phyloP scores from a whole-genome alignment of 495 filamentous ascomycete genomes.

The Hypoxylon perforatum region DNA sequence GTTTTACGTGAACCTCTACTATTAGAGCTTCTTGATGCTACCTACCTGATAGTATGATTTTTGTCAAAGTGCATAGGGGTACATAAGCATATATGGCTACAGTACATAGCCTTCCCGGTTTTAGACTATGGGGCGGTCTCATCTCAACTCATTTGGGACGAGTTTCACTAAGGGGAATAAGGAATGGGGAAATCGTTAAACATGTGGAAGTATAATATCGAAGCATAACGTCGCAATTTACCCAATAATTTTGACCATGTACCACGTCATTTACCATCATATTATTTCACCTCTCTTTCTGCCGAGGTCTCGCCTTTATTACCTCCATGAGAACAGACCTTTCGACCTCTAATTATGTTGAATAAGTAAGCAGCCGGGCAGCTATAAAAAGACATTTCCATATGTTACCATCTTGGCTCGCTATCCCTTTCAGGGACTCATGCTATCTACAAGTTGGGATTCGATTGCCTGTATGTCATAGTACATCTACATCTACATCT shows the following conservation, averaged over 20 bases:
- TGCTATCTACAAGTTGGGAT: not conserved
- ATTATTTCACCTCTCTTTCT: too few species aligned
- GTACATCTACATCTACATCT: constrained; percentile 14
- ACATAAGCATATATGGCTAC: too few species aligned
- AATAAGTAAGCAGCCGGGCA: not conserved
- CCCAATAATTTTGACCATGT: not conserved
- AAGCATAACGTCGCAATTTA: not conserved
- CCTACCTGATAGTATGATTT: too few species aligned
- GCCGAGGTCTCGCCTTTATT: too few species aligned
- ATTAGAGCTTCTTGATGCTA: constrained; percentile 25
- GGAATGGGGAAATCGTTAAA: constrained; percentile 4
- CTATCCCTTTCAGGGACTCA: not conserved
- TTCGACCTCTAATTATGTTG: too few species aligned
- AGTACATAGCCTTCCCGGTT: constrained; percentile 17
- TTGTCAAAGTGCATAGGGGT: too few species aligned
- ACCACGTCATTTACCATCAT: not conserved
- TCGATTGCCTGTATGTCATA: constrained; percentile 24
- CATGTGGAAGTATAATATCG: not conserved
- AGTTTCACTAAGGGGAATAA: constrained; percentile 34
- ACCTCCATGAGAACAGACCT: too few species aligned
- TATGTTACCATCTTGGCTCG: not conserved
- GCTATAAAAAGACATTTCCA: not conserved
- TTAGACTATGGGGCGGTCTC: constrained; percentile 16
- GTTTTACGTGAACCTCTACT: constrained; percentile 23
- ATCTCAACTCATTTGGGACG: constrained; percentile 18